Evolutionary conservation across 345 rosid species (phyloP), one percentile per base, ranked within the genome.

Genomic region (Linum tenue): DNA sequence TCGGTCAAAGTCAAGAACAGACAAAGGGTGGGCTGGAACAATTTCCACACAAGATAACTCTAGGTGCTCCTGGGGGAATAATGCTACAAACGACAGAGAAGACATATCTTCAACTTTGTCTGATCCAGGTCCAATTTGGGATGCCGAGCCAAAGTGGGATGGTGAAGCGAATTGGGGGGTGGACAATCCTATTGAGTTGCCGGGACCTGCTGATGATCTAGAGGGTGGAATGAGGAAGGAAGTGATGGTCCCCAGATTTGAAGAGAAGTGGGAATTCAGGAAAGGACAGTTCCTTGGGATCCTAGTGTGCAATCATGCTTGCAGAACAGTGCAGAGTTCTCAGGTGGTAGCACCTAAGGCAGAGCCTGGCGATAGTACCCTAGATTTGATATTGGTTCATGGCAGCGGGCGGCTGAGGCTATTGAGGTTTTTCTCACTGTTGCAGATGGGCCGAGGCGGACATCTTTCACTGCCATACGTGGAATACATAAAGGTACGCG

Each of bases 91-190:
- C 76, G 99, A 94, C 73, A 86, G 85, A 75, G 99, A 94, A 76
- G 99, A 94, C 69, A 85, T 85, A 55, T 94, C 99, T 44, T 94
- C 99, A 31, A 90, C 99, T 42, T 75, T 94, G 68, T 94, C 99
- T 50, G 96, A 90, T 77, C 99, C 97, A 22, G 97, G 99, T 79
- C 96, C 99, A 7, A 94, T 94, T 59, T 94, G 99, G 99, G 99
- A 94, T 77, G 78, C 96, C 37, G 99, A 83, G 73, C 99, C 99
- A 17, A 94, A 82, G 78, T 88, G 99, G 99, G 97, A 90, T 71
- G 11, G 76, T 5, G 97, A 88, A 56, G 81, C 88, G 68, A 78
- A 81, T 65, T 94, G 97, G 96, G 95, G 81, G 69, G 80, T 73
- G 40, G 95, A 90, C 67, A 85, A 86, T 69, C 85, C 92, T 14